Conservation (phyloP, 83 land plant genomes). For the Picea abies region DNA sequence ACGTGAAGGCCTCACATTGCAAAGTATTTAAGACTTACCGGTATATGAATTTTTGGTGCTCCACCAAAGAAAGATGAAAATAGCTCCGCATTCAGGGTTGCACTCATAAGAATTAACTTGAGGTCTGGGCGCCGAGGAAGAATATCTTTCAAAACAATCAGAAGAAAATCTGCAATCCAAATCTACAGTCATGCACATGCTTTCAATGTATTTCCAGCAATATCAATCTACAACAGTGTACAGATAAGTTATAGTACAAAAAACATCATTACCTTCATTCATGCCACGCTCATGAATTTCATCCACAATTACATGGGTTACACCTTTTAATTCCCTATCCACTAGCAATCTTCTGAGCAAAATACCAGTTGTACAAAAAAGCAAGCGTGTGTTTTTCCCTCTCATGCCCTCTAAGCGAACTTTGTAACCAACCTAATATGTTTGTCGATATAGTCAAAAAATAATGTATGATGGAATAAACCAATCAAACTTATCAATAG, state of each 20-base stretch:
- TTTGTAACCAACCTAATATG: constrained; percentile 83
- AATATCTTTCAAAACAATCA: constrained; percentile 91
- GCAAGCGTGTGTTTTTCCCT: constrained; percentile 77
- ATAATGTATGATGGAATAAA: constrained; percentile 2
- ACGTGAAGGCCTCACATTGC: no score
- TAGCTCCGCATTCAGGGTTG: constrained; percentile 93
- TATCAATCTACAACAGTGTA: constrained; percentile 6
- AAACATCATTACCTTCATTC: constrained; percentile 75
- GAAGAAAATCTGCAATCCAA: constrained; percentile 67
- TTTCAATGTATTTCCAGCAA: neutral
- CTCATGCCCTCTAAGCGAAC: constrained; percentile 83
- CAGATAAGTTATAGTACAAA: neutral
- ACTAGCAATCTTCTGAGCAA: constrained; percentile 80
- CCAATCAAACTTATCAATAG: constrained; percentile 2
- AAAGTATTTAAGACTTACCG: constrained; percentile 67
- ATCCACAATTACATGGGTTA: constrained; percentile 85
- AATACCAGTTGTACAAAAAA: constrained; percentile 91
- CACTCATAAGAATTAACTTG: constrained; percentile 94
- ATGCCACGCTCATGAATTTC: constrained; percentile 98
- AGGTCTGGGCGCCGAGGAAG: constrained; percentile 86
- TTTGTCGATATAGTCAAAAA: neutral
- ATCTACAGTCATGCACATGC: neutral
- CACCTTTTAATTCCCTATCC: constrained; percentile 74
- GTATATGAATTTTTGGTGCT: constrained; percentile 90
- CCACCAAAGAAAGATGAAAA: constrained; percentile 84